A percentile compares a stretch with the other conserved stretches of the same genome.
Evolutionary conservation across 768 basidiomycete species (phyloP).

Genomic region (Lenzites betulinus): DNA sequence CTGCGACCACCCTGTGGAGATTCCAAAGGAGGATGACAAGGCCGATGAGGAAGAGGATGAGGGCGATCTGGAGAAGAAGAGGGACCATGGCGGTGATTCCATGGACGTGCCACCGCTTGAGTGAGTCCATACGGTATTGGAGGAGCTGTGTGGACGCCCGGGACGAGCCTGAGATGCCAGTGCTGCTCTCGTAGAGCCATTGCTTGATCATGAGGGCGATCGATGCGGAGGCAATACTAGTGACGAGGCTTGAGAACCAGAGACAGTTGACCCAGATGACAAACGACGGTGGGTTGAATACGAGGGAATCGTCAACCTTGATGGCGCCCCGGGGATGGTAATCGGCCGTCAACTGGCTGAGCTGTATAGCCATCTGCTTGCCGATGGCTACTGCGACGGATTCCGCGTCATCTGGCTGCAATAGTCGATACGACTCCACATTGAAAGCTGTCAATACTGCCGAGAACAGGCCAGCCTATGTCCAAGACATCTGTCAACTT

Average conservation of each 20-base stretch:
- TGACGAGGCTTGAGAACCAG: constrained; percentile 29
- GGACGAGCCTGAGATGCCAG: constrained; percentile 22
- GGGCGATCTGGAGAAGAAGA: constrained; percentile 21
- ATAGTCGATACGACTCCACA: constrained; percentile 17
- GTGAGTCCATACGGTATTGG: constrained; percentile 16
- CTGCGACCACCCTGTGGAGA: constrained; percentile 14
- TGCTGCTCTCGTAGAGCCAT: constrained; percentile 27
- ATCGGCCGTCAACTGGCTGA: too few species aligned
- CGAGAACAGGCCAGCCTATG: constrained; percentile 32
- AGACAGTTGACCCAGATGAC: constrained; percentile 24
- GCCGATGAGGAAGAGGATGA: constrained; percentile 23
- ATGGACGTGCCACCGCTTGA: constrained; percentile 17
- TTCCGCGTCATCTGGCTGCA: constrained; percentile 8
- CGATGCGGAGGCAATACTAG: constrained; percentile 29
- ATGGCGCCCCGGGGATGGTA: too few species aligned
- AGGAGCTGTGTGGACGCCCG: constrained; percentile 24
- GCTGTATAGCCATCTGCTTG: too few species aligned
- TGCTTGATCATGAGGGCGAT: constrained; percentile 31
- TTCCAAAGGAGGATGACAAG: constrained; percentile 17
- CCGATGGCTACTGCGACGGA: constrained; percentile 1
- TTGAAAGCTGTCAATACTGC: constrained; percentile 28
- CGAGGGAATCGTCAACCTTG: not conserved
- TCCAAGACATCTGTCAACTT: too few species aligned
- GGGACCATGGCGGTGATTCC: constrained; percentile 19
- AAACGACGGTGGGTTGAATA: not conserved